Conservation (phyloP, 495 filamentous ascomycete species). For the Daldinia decipiens region DNA sequence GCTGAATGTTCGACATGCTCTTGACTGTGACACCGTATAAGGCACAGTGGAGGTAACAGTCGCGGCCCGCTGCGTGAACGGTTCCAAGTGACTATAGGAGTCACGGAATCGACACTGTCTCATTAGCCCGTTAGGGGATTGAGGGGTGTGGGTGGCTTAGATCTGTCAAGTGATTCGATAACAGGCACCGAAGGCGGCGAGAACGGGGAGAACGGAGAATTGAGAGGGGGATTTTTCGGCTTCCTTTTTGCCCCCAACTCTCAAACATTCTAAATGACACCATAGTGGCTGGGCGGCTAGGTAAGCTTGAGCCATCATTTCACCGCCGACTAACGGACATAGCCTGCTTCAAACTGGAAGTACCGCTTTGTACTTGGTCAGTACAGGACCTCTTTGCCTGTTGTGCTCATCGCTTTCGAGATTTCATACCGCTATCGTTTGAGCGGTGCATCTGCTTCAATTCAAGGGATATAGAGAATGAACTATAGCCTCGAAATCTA, state of each 20-base stretch:
- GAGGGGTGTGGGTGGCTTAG: constrained; percentile 28
- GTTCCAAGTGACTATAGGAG: constrained; percentile 26
- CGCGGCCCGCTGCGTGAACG: constrained; percentile 36
- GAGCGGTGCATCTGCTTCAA: not conserved
- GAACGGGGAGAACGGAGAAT: constrained; percentile 3
- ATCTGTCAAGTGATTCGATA: constrained; percentile 42
- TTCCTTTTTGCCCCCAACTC: constrained; percentile 19
- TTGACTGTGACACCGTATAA: constrained; percentile 30
- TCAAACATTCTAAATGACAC: constrained; percentile 2
- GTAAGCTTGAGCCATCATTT: constrained; percentile 39
- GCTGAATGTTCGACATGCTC: constrained; percentile 36
- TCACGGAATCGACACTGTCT: constrained; percentile 25
- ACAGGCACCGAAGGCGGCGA: constrained; percentile 22
- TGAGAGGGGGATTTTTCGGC: constrained; percentile 2
- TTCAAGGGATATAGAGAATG: not conserved
- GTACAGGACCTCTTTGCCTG: not conserved
- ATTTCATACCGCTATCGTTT: not conserved
- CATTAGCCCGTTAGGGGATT: constrained; percentile 20
- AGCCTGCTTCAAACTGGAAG: constrained; percentile 14
- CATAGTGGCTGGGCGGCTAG: constrained; percentile 28
- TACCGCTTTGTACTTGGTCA: not conserved
- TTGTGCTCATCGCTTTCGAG: not conserved
- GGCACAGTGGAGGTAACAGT: constrained; percentile 21
- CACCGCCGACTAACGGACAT: constrained; percentile 17
- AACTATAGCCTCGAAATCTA: not conserved